Base-by-base conservation (phyloP, 768 basidiomycete genomes). In the Lactarius sanguifluus region DNA sequence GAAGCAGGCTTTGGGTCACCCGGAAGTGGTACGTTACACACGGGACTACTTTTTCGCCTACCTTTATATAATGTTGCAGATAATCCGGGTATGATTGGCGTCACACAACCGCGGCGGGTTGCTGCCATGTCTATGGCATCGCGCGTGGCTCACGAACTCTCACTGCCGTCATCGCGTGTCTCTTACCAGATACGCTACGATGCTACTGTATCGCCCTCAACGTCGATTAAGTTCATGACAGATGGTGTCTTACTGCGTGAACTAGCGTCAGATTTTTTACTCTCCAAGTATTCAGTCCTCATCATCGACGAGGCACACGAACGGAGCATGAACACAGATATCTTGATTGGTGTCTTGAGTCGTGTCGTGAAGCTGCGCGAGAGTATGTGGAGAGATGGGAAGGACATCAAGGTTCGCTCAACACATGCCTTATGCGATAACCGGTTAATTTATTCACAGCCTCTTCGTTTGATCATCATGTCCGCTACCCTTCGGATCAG, bases 131-230 rank as follows among this genome's bases (percentile, higher is more conserved):
- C 97, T 1, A 94, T 98, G 87, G 94, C 97, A 0, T 79, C 86
- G 12, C 93, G 97, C 40, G 96, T 99, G 32, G 89, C 89, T n/a
- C 83, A 91, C 58, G 97, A 99, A 77, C 80, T 99, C n/a, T 90
- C 91, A 6, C 79, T 98, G 16, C 83, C 91, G 0, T 81, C 89
- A 1, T 88, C 89, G 1, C 82, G 85, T 30, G 93, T 98, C 7
- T 96, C 97, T 0, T 96, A 98, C 76, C 96, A 98, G 76, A 98
- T 99, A 68, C 91, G 97, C 67, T 99, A 98, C 74, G 96, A 98
- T 71, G 91, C 94, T 1, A 98, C 94, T 1, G 89, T 94, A 0
- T 94, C 94, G 4, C 82, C 93, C 1, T 82, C 86, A 25, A 99
- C 97, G 1, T 88, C 88, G 9, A 95, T 99, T 81, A 98, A 98